Evolutionary conservation across 129 eudicot species (phyloP).

Genomic region (Saposhnikovia divaricata): DNA sequence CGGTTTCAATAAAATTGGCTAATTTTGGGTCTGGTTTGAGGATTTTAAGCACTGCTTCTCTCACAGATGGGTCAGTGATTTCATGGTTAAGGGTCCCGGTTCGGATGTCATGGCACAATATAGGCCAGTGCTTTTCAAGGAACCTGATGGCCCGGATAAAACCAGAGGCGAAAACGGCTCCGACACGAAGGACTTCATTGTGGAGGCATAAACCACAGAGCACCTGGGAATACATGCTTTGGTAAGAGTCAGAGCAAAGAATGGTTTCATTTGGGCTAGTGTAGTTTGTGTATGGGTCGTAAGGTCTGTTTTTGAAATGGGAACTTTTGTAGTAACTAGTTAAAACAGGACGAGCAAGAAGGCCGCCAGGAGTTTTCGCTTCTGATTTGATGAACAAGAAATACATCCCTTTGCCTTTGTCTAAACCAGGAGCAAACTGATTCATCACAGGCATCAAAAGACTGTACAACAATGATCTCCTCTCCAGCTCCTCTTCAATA

Average conservation of each 20-base stretch:
- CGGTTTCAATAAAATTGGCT: constrained; percentile 49
- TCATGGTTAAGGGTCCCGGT: constrained; percentile 38
- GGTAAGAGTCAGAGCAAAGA: constrained; percentile 68
- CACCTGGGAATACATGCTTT: constrained; percentile 77
- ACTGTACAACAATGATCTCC: constrained; percentile 55
- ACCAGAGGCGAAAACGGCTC: constrained; percentile 76
- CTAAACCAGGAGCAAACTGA: constrained; percentile 61
- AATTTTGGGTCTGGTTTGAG: constrained; percentile 46
- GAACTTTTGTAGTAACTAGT: constrained; percentile 66
- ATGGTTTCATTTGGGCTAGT: constrained; percentile 72
- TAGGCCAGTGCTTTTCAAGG: constrained; percentile 48
- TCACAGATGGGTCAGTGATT: constrained; percentile 40
- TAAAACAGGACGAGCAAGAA: constrained; percentile 67
- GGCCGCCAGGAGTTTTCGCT: constrained; percentile 61
- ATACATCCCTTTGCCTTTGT: constrained; percentile 79
- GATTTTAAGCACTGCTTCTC: constrained; percentile 44
- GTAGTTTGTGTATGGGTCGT: constrained; percentile 67
- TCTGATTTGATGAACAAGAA: constrained; percentile 66
- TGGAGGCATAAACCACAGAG: constrained; percentile 58
- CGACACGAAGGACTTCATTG: constrained; percentile 58
- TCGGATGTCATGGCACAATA: constrained; percentile 48
- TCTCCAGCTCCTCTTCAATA: constrained; percentile 53
- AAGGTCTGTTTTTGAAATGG: constrained; percentile 54
- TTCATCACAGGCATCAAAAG: constrained; percentile 67
- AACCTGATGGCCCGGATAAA: constrained; percentile 69